Evolutionary conservation across 2,329 filamentous ascomycete genomes (phyloP), one percentile per base, ranked within the genome.

Genomic region (Neofusicoccum cordaticola): DNA sequence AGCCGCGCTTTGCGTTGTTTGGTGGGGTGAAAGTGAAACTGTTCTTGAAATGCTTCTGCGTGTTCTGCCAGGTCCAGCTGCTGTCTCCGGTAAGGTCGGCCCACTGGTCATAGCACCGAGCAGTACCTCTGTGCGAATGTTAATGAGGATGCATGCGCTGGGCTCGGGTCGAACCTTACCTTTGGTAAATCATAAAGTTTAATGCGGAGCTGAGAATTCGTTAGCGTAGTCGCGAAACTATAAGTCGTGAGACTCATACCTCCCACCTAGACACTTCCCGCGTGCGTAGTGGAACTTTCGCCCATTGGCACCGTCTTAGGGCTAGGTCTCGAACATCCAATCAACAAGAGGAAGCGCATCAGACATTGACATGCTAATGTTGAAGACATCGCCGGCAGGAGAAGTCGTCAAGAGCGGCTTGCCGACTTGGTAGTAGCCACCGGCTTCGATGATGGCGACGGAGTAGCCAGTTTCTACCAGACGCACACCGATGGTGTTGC

Each of bases 371-470:
- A 67, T 63, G 2, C 71, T 70, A 11, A 68, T 66, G 27, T 67
- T 68, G 19, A 73, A 51, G 8, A 72, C 67, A 58, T 70, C 70
- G 17, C 69, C 68, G 19, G 66, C 69, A 3, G 71, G 71, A 6
- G 69, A 70, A 2, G 64, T 64, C 1, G 63, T 65, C 17, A 68
- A 58, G 5, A 69, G 6, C 4, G 66, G 66, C 27, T 74, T 76
- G 47, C 71, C 67, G n/a, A 73, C 50, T 61, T 78, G 70, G 56
- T 76, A 77, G 67, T 75, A 77, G 6, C 68, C 68, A 44, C 69
- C 69, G 1, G 67, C 69, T 48, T 71, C 69, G 39, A 71, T 61
- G n/a, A 78, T 70, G 3, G 75, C 75, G 19, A 78, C 71, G 22
- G 52, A 42, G 47, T 48, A 27, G 3, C 62, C 62, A 7, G 62